These are phyloP conservation scores for Sphaerobolus stellatus DNA, from an alignment of 1,284 basidiomycete genomes.

Conservation along the genomic window DNA sequence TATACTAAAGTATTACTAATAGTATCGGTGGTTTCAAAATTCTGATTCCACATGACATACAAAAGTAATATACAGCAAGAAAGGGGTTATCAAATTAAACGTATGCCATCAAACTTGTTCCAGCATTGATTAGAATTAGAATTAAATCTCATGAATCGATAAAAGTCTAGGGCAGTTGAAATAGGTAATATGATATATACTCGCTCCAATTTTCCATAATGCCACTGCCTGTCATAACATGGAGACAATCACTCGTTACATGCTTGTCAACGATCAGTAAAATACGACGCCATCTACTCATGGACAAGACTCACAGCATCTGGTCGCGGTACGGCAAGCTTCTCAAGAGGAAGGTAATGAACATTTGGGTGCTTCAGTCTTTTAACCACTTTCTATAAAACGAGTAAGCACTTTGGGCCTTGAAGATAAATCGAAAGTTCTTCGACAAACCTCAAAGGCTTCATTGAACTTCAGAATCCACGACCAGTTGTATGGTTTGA, in stretches of 20 bases:
- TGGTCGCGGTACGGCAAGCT: slow-evolving; percentile 56
- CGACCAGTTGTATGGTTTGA: slow-evolving; percentile 63
- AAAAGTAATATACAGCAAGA: too few relatives aligned
- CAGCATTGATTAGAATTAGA: too few relatives aligned
- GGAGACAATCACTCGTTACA: slow-evolving; percentile 57
- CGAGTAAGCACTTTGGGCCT: slow-evolving; percentile 2
- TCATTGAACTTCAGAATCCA: slow-evolving; percentile 56
- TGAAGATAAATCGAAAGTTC: slow-evolving; percentile 3
- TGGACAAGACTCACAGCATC: slow-evolving; percentile 49
- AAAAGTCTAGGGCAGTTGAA: slow-evolving; percentile 23
- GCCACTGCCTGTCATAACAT: slow-evolving; percentile 61
- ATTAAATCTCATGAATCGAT: too few relatives aligned
- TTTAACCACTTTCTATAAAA: slow-evolving; percentile 41
- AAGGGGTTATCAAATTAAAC: too few relatives aligned
- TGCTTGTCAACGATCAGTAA: slow-evolving; percentile 42
- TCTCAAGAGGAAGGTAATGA: slow-evolving; percentile 58
- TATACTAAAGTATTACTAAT: too few relatives aligned
- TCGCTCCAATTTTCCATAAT: slow-evolving; percentile 71
- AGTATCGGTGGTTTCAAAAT: too few relatives aligned
- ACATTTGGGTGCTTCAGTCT: slow-evolving; percentile 48
- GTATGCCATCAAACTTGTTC: too few relatives aligned
- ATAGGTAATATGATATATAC: slow-evolving; percentile 65
- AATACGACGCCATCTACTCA: neutral
- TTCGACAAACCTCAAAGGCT: slow-evolving; percentile 48
- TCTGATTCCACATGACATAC: too few relatives aligned